Base-by-base conservation (phyloP, 345 rosid species). In the Balakata baccata region DNA sequence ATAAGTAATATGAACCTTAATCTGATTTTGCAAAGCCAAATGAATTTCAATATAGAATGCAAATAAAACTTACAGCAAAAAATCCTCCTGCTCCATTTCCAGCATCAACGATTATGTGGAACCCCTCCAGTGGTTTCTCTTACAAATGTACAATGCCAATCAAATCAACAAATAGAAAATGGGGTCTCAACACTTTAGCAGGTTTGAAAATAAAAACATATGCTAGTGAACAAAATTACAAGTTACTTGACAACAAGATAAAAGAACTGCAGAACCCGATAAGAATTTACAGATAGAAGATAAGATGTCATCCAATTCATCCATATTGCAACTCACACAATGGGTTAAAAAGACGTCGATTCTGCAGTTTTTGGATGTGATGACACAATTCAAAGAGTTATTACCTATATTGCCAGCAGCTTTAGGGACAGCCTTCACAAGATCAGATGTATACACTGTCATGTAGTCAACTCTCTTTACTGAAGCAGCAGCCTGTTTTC, bases 1-100 rank as follows among this genome's bases (percentile, higher is more conserved):
- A 29, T 11, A 43, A 61, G 41, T 37, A 62, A 37, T 29, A 12
- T 11, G 39, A 60, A 17, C 46, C 66, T 62, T 4, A 38, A 1
- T 14, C 20, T 37, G 22, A 37, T 62, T 14, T 34, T 14, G 14
- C 20, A 34, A 62, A 62, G 43, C 64, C 41, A 2, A 37, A 18
- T 13, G 18, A 34, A 18, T 62, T 0, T 23, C 16, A 60, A 23
- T 62, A 62, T 17, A 6, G 56, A 11, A 53, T 69, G 39, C 34
- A 72, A 75, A 70, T 43, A 50, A 37, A 76, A 85, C 98, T 91
- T 83, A 93, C 98, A 10, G 97, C 91, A 69, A 96, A 96, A 85
- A 91, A 96, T 25, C 98, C 99, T 79, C 98, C 98, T 46, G 98
- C 96, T 79, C 99, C 99, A 85, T 95, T 93, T 84, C 99, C 99